Percentiles rank a stretch among this genome's conserved stretches.
phyloP scores from a whole-genome alignment of 1,284 basidiomycete genomes.

The Rhodotorula sp. region DNA sequence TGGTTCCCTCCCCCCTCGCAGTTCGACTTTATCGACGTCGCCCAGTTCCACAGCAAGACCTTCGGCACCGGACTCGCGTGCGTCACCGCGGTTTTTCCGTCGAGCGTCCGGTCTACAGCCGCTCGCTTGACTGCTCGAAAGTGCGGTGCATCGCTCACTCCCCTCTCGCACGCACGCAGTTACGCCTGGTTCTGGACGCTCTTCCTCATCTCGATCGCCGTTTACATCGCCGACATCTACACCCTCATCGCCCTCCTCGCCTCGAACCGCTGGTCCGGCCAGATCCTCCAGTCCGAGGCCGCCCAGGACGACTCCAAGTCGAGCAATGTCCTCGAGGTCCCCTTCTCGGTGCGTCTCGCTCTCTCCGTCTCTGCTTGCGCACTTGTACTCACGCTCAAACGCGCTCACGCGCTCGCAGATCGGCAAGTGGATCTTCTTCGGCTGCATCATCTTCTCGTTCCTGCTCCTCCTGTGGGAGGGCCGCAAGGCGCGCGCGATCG shows the following conservation, averaged over 20 bases:
- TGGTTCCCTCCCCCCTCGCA: slow-evolving; percentile 49
- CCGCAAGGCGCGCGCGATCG: slow-evolving; percentile 87
- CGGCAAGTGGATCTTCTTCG: slow-evolving; percentile 95
- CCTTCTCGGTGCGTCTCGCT: slow-evolving; percentile 58
- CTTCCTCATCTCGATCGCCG: slow-evolving; percentile 89
- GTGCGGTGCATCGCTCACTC: too few relatives aligned
- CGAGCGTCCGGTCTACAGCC: too few relatives aligned
- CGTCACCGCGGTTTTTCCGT: background rate
- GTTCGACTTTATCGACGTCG: slow-evolving; percentile 96
- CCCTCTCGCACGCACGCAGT: slow-evolving; percentile 54
- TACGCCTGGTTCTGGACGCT: slow-evolving; percentile 89
- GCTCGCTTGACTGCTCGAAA: too few relatives aligned
- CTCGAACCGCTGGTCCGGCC: slow-evolving; percentile 85
- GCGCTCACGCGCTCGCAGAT: slow-evolving; percentile 53
- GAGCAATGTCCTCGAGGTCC: slow-evolving; percentile 73
- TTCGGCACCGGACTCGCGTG: slow-evolving; percentile 83
- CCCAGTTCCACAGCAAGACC: slow-evolving; percentile 86
- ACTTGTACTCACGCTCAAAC: background rate
- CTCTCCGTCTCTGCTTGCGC: background rate
- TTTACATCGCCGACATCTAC: slow-evolving; percentile 91
- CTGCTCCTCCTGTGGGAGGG: slow-evolving; percentile 82
- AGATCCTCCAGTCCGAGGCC: slow-evolving; percentile 63
- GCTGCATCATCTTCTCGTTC: slow-evolving; percentile 97
- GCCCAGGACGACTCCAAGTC: slow-evolving; percentile 63
- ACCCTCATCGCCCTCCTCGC: slow-evolving; percentile 94